phyloP scores from a whole-genome alignment of 257 asterid genomes.

The Rubia yunnanensis region DNA sequence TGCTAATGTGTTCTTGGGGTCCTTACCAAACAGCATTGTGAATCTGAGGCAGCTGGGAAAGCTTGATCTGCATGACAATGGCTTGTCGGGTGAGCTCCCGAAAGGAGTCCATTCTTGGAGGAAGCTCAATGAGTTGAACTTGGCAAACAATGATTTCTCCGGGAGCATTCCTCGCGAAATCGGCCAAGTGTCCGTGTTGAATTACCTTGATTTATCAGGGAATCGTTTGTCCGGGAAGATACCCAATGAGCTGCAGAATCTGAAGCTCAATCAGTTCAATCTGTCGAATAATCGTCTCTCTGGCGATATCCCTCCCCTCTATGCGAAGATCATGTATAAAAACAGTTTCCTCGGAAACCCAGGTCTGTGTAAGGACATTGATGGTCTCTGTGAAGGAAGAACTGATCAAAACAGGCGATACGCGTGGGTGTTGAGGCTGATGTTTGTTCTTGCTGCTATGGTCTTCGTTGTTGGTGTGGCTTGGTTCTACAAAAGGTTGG shows the following conservation, averaged over 20 bases:
- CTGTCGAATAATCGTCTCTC: slow-evolving; percentile 71
- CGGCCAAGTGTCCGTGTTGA: slow-evolving; percentile 62
- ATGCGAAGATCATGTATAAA: slow-evolving; percentile 65
- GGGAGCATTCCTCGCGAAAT: slow-evolving; percentile 78
- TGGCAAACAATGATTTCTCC: slow-evolving; percentile 62
- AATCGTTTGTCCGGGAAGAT: slow-evolving; percentile 62
- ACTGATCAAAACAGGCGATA: slow-evolving; percentile 32
- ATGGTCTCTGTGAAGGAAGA: slow-evolving; percentile 60
- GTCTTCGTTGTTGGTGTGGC: slow-evolving; percentile 47
- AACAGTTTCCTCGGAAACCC: slow-evolving; percentile 81
- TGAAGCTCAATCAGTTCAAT: slow-evolving; percentile 85
- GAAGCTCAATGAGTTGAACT: slow-evolving; percentile 73
- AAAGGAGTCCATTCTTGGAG: slow-evolving; percentile 58
- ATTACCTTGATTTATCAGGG: slow-evolving; percentile 87
- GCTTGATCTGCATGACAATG: slow-evolving; percentile 78
- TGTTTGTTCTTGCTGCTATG: slow-evolving; percentile 52
- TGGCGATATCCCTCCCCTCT: slow-evolving; percentile 74
- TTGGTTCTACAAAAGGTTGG: slow-evolving; percentile 66
- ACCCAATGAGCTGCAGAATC: slow-evolving; percentile 62
- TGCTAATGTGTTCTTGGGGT: slow-evolving; percentile 58
- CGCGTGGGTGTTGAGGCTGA: slow-evolving; percentile 54
- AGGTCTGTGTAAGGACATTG: slow-evolving; percentile 72
- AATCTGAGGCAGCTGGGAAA: slow-evolving; percentile 76
- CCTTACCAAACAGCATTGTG: slow-evolving; percentile 61
- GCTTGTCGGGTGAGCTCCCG: slow-evolving; percentile 62